Percentiles rank a stretch among this genome's conserved stretches.
Evolutionary conservation across 805 yeast species (phyloP).

Genomic region (Torulaspora microellipsoides): DNA sequence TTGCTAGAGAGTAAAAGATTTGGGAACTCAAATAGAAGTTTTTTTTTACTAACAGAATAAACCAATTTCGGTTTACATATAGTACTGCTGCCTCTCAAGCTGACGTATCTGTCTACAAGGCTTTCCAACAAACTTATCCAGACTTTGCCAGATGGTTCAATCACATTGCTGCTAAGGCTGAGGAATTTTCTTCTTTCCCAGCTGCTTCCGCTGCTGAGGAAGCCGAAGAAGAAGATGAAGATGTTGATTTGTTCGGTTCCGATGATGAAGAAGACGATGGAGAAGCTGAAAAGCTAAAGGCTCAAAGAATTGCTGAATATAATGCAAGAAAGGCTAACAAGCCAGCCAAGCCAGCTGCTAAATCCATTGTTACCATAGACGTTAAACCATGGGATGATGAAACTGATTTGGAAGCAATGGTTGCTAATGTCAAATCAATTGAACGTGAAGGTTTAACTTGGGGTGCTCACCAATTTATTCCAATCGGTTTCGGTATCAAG

Average conservation of each 20-base stretch:
- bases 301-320: constrained; percentile 96
- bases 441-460: constrained; percentile 91
- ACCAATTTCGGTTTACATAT: constrained; percentile 4
- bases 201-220: constrained; percentile 60
- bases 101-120: constrained; percentile 89
- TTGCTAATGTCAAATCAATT: constrained; percentile 79
- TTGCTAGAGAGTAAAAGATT: too few species aligned
- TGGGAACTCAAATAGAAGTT: background rate
- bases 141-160: constrained; percentile 97
- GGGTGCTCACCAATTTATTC: constrained; percentile 97
- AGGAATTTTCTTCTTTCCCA: constrained; percentile 77
- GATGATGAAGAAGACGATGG: constrained; percentile 93
- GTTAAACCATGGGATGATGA: constrained; percentile 99
- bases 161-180: constrained; percentile 93
- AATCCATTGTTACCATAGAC: constrained; percentile 93
- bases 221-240: constrained; percentile 71
- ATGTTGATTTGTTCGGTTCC: constrained; percentile 92
- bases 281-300: constrained; percentile 96
- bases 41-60: constrained; percentile 1
- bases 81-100: constrained; percentile 92
- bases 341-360: constrained; percentile 98
- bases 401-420: constrained; percentile 86
- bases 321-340: constrained; percentile 95
- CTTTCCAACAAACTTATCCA: constrained; percentile 89
- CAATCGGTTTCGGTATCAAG: constrained; percentile 99